These are phyloP conservation scores for Metroxylon sagu DNA, from an alignment of 176 grass and related monocot genomes.

Conservation along the genomic window DNA sequence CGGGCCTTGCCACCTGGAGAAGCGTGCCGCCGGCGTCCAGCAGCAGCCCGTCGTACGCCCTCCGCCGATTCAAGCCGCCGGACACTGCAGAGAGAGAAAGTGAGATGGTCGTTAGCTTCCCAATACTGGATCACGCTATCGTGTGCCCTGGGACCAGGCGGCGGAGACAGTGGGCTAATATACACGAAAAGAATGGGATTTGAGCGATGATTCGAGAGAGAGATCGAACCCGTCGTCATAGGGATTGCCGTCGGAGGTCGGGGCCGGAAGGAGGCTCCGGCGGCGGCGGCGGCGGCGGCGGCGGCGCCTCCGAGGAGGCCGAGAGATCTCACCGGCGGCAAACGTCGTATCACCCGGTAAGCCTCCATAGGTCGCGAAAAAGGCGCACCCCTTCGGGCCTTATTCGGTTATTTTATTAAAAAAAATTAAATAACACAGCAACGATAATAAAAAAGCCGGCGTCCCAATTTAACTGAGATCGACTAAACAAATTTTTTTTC, in stretches of 20 bases:
- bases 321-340: slow-evolving; percentile 5
- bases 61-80: slow-evolving; percentile 5
- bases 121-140: too few relatives aligned
- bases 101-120: neutral
- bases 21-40: slow-evolving; percentile 78
- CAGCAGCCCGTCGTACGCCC: slow-evolving; percentile 54
- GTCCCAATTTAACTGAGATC: too few relatives aligned
- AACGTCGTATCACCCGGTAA: slow-evolving; percentile 8
- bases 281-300: neutral
- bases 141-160: too few relatives aligned
- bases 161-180: too few relatives aligned
- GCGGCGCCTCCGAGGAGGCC: neutral
- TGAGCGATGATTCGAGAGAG: neutral
- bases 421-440: too few relatives aligned
- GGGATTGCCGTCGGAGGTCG: slow-evolving; percentile 1
- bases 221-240: neutral
- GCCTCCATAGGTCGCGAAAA: slow-evolving; percentile 19
- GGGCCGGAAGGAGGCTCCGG: neutral
- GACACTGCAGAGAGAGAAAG: slow-evolving; percentile 3
- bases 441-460: too few relatives aligned
- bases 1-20: slow-evolving; percentile 58
- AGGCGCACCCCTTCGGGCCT: too few relatives aligned
- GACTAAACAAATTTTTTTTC: too few relatives aligned
- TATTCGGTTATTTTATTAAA: too few relatives aligned
- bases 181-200: neutral